Evolutionary conservation across 257 asterid genomes (phyloP).

Genomic region (Cruciata laevipes): DNA sequence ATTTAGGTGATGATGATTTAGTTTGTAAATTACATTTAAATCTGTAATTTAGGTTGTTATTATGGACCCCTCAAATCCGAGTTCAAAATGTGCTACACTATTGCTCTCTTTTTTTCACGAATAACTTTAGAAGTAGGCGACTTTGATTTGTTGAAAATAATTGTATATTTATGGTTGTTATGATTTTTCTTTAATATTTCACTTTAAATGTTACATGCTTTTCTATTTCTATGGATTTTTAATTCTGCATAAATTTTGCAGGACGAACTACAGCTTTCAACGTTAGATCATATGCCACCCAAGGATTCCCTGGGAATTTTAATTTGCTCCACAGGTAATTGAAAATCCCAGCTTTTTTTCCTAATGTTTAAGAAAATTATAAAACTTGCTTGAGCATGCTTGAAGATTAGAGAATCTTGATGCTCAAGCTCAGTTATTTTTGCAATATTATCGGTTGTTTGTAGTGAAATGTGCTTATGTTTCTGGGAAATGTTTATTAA

Average conservation of each 20-base stretch:
- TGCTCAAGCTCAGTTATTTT: not conserved
- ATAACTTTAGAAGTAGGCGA: too few species aligned
- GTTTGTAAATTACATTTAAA: too few species aligned
- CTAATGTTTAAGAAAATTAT: not conserved
- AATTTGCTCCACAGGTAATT: not conserved
- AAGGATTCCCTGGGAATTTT: too few species aligned
- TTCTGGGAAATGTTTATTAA: too few species aligned
- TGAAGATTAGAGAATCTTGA: not conserved
- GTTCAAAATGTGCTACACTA: too few species aligned
- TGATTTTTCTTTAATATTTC: not conserved
- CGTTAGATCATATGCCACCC: conserved; percentile 41
- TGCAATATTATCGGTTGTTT: not conserved
- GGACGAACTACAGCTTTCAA: conserved; percentile 76
- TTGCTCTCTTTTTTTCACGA: too few species aligned
- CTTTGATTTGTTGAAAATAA: too few species aligned
- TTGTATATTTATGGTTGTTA: not conserved
- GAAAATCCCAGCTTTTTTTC: not conserved
- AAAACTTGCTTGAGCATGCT: not conserved
- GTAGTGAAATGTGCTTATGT: not conserved
- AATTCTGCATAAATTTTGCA: conserved; percentile 30
- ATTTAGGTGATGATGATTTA: too few species aligned
- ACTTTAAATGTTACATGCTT: not conserved
- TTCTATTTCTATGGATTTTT: not conserved
- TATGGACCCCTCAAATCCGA: too few species aligned
- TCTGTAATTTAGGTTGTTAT: too few species aligned